Conservation (phyloP, 345 rosid genomes). For the Ceriops tagal region DNA sequence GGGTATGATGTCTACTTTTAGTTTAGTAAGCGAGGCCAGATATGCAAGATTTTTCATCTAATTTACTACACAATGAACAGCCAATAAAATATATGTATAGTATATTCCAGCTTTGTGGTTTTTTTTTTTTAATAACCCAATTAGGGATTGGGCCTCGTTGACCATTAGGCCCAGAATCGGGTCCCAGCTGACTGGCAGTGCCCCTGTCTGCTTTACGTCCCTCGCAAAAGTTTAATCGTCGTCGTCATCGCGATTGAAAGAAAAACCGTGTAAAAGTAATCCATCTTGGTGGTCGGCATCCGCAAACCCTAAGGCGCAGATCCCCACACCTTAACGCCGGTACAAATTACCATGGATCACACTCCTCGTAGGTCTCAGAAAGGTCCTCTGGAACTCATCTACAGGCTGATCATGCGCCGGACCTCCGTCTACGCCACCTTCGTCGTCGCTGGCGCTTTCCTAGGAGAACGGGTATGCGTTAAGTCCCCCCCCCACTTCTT, state of each 20-base stretch:
- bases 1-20: too few species aligned
- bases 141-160: too few species aligned
- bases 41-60: too few species aligned
- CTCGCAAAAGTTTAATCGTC: background rate
- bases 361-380: conserved; percentile 47
- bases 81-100: too few species aligned
- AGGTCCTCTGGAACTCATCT: conserved; percentile 70
- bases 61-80: too few species aligned
- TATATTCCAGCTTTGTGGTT: too few species aligned
- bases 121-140: too few species aligned
- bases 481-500: background rate
- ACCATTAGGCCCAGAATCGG: too few species aligned
- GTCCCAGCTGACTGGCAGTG: too few species aligned
- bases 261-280: background rate
- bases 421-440: conserved; percentile 92
- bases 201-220: too few species aligned
- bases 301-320: conserved; percentile 10
- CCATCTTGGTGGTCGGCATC: background rate
- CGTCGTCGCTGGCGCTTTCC: conserved; percentile 91
- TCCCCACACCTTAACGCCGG: background rate
- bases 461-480: conserved; percentile 70
- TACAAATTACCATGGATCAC: conserved; percentile 50
- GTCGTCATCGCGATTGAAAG: background rate
- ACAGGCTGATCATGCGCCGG: conserved; percentile 85
- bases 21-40: too few species aligned